Evolutionary conservation across 371 early-diverging fungal genomes (phyloP).

Genomic region (Mortierella sp.): DNA sequence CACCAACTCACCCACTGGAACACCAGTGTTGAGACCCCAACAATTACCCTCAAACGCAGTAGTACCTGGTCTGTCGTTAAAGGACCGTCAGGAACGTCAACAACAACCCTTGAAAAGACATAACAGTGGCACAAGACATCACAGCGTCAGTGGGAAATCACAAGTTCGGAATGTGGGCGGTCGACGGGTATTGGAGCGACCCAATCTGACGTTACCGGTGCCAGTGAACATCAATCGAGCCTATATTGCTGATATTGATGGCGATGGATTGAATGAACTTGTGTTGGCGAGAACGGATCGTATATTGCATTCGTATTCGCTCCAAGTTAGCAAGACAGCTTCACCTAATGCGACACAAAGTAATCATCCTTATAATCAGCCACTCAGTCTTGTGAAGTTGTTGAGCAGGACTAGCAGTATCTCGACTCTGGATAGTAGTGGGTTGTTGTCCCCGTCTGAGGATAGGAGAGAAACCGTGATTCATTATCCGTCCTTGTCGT

Average conservation of each 20-base stretch:
- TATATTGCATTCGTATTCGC: slow-evolving; percentile 74
- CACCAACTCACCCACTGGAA: slow-evolving; percentile 45
- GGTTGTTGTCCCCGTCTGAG: slow-evolving; percentile 43
- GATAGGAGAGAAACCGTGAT: slow-evolving; percentile 39
- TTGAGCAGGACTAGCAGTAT: slow-evolving; percentile 46
- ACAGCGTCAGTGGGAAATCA: slow-evolving; percentile 6
- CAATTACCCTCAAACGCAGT: slow-evolving; percentile 15
- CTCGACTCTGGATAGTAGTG: slow-evolving; percentile 49
- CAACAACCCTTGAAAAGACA: not conserved
- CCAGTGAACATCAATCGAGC: slow-evolving; percentile 85
- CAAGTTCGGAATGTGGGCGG: slow-evolving; percentile 31
- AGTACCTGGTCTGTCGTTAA: slow-evolving; percentile 5
- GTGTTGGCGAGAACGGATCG: slow-evolving; percentile 86
- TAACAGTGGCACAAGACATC: not conserved
- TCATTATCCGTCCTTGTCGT: slow-evolving; percentile 40
- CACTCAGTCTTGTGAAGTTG: slow-evolving; percentile 25
- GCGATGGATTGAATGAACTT: slow-evolving; percentile 80
- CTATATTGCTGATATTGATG: slow-evolving; percentile 82
- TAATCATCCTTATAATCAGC: slow-evolving; percentile 23
- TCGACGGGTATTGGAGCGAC: slow-evolving; percentile 63
- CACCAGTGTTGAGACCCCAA: slow-evolving; percentile 43
- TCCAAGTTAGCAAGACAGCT: slow-evolving; percentile 20
- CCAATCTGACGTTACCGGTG: slow-evolving; percentile 76
- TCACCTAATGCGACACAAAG: slow-evolving; percentile 23
- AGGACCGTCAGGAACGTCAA: too few relatives aligned